Evolutionary conservation across 768 basidiomycete species (phyloP), one percentile per base, ranked within the genome.

Genomic region (Lactarius sanguifluus): DNA sequence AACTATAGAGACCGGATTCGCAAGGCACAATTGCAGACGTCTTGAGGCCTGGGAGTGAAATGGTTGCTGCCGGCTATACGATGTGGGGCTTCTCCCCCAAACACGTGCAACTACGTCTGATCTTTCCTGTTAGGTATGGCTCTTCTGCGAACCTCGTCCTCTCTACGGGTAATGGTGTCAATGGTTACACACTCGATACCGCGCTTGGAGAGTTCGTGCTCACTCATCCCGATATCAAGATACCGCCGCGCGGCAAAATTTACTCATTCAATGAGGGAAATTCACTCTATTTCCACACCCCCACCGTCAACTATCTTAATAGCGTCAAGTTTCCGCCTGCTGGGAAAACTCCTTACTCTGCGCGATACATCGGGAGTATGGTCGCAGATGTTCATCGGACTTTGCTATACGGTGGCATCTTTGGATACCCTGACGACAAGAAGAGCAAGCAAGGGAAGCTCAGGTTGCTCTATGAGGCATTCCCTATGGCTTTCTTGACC

Each of bases 261-360:
- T 99, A 99, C 81, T 98, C 96, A 3, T 96, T 98, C 84, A 99
- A 99, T 77, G 97, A 99, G 80, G 97, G 97, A 68, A 99, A 99
- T 81, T 86, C 94, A 38, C 82, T 93, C 84, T 96, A 96, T 80
- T 98, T 97, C 82, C 81, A 95, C 77, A 77, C 85, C 57, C 94
- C 91, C 20, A 91, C 92, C 57, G 79, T 79, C 59, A 85, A 86
- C 52, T 96, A 96, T 78, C 85, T 96, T 66, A 87, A 92, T 69
- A 91, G 90, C 69, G 92, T 96, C 84, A 96, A 99, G 79, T 94
- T 84, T 76, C 96, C 96, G 1, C 75, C 85, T 55, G 76, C 84
- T 58, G 87, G 86, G 40, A 94, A 89, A 77, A 80, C 85, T 30
- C 96, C 96, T 12, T 96, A 97, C 75, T 93, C 90, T 69, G 88